These are phyloP conservation scores for Cyclotella choctawhatcheeana DNA, from an alignment of 108 stramenopile species.

Conservation along the genomic window DNA sequence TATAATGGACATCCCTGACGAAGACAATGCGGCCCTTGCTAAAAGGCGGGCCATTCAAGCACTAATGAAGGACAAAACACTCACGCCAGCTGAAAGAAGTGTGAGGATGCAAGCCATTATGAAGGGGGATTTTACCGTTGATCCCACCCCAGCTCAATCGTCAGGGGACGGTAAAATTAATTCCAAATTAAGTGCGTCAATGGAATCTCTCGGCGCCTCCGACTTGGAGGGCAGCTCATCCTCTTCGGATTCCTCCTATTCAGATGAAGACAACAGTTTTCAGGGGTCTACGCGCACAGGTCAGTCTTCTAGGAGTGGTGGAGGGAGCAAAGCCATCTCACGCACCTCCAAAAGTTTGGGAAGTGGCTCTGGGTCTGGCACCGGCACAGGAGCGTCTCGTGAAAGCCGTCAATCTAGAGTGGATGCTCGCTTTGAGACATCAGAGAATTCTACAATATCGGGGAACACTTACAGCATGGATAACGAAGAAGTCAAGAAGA, in stretches of 20 bases:
- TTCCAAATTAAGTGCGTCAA: background rate
- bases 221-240: background rate
- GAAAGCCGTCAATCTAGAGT: background rate
- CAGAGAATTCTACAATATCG: background rate
- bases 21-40: conserved; percentile 22
- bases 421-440: background rate
- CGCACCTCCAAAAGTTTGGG: background rate
- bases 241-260: background rate
- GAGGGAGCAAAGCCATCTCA: background rate
- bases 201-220: background rate
- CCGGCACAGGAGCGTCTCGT: background rate
- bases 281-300: background rate
- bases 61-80: conserved; percentile 28
- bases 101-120: conserved; percentile 32
- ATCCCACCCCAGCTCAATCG: too few species aligned
- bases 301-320: background rate
- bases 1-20: conserved; percentile 41
- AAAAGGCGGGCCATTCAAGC: conserved; percentile 47
- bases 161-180: background rate
- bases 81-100: conserved; percentile 27
- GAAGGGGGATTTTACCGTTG: conserved; percentile 25
- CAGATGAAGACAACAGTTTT: conserved; percentile 2
- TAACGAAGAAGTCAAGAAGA: background rate
- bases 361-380: background rate
- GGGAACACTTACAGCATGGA: conserved; percentile 5